Conservation (phyloP, 441 rosid species). For the Populus hybrid region DNA sequence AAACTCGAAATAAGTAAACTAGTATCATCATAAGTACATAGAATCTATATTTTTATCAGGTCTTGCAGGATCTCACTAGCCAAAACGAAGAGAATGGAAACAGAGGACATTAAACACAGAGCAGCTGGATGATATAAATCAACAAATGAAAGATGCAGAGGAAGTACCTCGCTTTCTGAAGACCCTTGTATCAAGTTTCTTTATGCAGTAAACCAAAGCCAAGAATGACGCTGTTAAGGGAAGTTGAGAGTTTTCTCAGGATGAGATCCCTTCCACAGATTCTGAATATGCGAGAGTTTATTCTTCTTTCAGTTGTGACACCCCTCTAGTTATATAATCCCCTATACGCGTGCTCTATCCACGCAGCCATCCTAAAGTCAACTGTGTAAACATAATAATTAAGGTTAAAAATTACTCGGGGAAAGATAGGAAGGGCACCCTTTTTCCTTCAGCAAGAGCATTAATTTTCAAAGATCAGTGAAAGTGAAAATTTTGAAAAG, state of each 20-base stretch:
- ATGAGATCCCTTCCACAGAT: not conserved
- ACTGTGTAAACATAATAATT: not conserved
- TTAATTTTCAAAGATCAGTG: not conserved
- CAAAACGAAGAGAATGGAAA: not conserved
- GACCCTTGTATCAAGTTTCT: not conserved
- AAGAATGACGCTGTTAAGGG: not conserved
- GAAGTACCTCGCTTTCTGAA: not conserved
- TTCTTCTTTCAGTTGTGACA: not conserved
- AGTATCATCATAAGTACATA: not conserved
- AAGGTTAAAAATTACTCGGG: not conserved
- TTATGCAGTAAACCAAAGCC: not conserved
- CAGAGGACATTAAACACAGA: not conserved
- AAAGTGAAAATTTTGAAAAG: not conserved
- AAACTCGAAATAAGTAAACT: conserved; percentile 2
- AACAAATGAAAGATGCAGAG: not conserved
- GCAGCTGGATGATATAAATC: not conserved
- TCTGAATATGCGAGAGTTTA: not conserved
- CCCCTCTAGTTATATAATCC: not conserved
- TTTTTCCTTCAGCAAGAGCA: not conserved
- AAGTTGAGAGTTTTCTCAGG: not conserved
- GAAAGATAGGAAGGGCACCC: not conserved
- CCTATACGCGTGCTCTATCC: not conserved
- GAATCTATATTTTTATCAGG: not conserved
- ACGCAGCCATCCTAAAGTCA: not conserved
- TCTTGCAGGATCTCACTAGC: not conserved